Evolutionary conservation across 495 filamentous ascomycete genomes (phyloP), one percentile per base, ranked within the genome.

Genomic region (Penicillium cataractarum): DNA sequence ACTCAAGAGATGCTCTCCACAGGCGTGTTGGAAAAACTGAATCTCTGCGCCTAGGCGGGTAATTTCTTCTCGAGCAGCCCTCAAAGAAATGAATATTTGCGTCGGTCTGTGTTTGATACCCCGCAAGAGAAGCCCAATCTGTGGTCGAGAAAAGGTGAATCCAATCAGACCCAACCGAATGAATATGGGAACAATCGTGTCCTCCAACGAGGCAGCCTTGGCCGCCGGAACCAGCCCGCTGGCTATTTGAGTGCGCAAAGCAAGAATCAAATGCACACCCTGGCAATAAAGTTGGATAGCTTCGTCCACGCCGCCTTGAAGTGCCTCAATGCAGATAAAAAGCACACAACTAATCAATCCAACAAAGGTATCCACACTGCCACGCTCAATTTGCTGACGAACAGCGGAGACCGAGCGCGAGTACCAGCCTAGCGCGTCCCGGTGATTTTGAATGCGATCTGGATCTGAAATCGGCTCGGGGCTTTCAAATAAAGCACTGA

Each of bases 291-390:
- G 73, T 19, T 63, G 71, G 7, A 74, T 15, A 2, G 73, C 74
- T 17, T 75, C 73, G 13, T 71, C 65, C 0, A 68, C 27, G 13
- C 64, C 61, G 12, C 78, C 82, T 49, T 81, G 77, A 52, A 87
- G 71, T 31, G 80, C 74, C 65, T 87, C 85, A 39, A 88, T 82
- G 65, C 83, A 87, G 15, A 87, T 80, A 51, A 86, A 88, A 26
- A 88, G 73, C 1, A 85, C 66, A 55, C 84, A 87, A 3, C 75
- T 85, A 9, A 88, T 72, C 33, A 88, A 67, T 10, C 74, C 76
- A 29, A 78, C 70, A 46, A 76, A 73, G 10, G 65, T 55, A 49
- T 77, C 74, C 6, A 71, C 53, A 4, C 40, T 52, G 10, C 74
- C 75, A 19, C 70, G 60, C 19, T 74, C 69, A 19, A 87, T 82